Evolutionary conservation across 1,284 basidiomycete genomes (phyloP).

Genomic region (Abortiporus biennis): DNA sequence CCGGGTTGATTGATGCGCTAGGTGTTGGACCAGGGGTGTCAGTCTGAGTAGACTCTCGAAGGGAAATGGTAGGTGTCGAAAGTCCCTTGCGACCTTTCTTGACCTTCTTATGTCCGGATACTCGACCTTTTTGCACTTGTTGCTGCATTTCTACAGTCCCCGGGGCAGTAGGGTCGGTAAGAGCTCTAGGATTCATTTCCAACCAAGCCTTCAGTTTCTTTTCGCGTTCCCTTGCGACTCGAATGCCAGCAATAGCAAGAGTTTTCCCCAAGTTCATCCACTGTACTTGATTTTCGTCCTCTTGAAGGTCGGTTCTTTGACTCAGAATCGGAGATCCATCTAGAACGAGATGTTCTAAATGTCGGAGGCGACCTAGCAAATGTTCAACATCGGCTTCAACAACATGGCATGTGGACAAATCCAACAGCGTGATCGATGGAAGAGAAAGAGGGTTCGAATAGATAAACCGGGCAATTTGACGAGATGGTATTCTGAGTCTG

Average conservation of each 20-base stretch:
- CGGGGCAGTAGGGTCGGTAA: background rate
- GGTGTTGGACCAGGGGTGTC: background rate
- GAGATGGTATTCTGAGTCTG: slow-evolving; percentile 54
- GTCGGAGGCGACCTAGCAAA: slow-evolving; percentile 38
- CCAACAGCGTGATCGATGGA: slow-evolving; percentile 43
- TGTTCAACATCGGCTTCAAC: slow-evolving; percentile 41
- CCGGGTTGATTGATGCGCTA: background rate
- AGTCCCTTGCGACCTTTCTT: slow-evolving; percentile 44
- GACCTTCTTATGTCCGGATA: slow-evolving; percentile 10
- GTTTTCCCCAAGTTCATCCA: slow-evolving; percentile 52
- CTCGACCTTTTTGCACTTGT: slow-evolving; percentile 6
- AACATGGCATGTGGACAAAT: slow-evolving; percentile 54
- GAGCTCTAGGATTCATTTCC: slow-evolving; percentile 27
- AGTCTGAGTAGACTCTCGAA: slow-evolving; percentile 29
- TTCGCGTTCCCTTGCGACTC: slow-evolving; percentile 50
- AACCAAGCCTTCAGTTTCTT: slow-evolving; percentile 48
- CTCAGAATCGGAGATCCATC: slow-evolving; percentile 44
- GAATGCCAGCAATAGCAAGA: slow-evolving; percentile 48
- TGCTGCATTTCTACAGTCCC: background rate
- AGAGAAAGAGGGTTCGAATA: slow-evolving; percentile 26
- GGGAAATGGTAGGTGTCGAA: slow-evolving; percentile 49
- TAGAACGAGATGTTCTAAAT: slow-evolving; percentile 44
- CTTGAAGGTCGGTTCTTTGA: slow-evolving; percentile 25
- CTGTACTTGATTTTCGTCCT: slow-evolving; percentile 24
- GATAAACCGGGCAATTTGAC: slow-evolving; percentile 43